Conservation (phyloP, 2,329 filamentous ascomycete species). For the Xylariaceae sp. region DNA sequence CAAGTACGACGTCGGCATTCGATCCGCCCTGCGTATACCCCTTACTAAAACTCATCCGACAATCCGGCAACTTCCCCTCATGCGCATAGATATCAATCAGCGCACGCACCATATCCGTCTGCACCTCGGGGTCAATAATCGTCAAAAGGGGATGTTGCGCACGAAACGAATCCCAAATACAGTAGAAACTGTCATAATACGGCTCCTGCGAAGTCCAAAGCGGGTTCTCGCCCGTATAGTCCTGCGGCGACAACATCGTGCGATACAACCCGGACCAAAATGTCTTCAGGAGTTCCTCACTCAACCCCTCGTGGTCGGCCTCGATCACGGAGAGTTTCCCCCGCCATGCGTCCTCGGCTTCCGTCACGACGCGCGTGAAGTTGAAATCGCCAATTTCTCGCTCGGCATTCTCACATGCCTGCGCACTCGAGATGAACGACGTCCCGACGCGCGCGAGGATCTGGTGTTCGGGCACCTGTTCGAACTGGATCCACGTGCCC, state of each 20-base stretch:
- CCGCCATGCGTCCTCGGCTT: conserved; percentile 55
- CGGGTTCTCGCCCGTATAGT: conserved; percentile 71
- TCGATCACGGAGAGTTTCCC: conserved; percentile 57
- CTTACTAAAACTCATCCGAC: conserved; percentile 70
- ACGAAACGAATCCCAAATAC: conserved; percentile 71
- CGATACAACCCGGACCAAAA: conserved; percentile 71
- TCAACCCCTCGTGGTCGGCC: conserved; percentile 50
- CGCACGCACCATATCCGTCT: conserved; percentile 65
- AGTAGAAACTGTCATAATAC: conserved; percentile 65
- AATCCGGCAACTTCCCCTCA: conserved; percentile 63
- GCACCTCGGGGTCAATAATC: conserved; percentile 61
- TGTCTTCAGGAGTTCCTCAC: conserved; percentile 51
- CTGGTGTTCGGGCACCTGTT: conserved; percentile 38
- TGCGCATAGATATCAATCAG: conserved; percentile 67
- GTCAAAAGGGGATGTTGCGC: conserved; percentile 68
- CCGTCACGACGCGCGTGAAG: conserved; percentile 51
- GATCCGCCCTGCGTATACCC: conserved; percentile 73
- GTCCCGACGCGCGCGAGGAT: conserved; percentile 66
- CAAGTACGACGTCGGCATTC: conserved; percentile 67
- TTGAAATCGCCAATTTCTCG: conserved; percentile 60
- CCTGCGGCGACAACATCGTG: conserved; percentile 64
- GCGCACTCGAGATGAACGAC: conserved; percentile 61
- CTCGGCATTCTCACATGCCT: conserved; percentile 66
- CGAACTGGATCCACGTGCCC: conserved; percentile 61
- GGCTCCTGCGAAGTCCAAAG: conserved; percentile 64